Percentiles rank a stretch among this genome's conserved stretches.
Evolutionary conservation across 495 filamentous ascomycete genomes (phyloP).

Genomic region (Talaromyces ruber): DNA sequence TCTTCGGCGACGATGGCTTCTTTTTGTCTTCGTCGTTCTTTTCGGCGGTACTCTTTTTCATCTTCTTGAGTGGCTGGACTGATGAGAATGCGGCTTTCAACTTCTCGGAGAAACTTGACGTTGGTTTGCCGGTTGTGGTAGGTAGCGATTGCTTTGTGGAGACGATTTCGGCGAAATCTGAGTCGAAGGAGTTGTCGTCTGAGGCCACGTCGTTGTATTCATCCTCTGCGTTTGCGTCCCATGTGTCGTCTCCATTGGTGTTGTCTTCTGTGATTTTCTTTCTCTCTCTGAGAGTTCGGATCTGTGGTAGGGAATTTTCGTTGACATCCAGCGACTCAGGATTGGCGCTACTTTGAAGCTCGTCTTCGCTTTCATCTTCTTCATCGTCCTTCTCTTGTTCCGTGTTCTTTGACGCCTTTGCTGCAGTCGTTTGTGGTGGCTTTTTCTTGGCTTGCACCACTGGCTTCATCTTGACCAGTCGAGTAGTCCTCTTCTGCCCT

Average conservation of each 20-base stretch:
- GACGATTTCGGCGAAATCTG: slow-evolving; percentile 22
- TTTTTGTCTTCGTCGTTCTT: slow-evolving; percentile 25
- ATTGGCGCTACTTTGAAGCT: slow-evolving; percentile 9
- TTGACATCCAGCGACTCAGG: not conserved
- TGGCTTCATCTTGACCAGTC: slow-evolving; percentile 49
- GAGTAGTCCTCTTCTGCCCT: slow-evolving; percentile 12
- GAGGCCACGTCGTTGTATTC: slow-evolving; percentile 9
- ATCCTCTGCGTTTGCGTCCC: not conserved
- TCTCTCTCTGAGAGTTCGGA: not conserved
- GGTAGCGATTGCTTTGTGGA: slow-evolving; percentile 4
- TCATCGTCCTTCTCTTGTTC: slow-evolving; percentile 17
- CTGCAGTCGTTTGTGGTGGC: slow-evolving; percentile 9
- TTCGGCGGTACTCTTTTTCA: slow-evolving; percentile 18
- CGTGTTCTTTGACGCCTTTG: slow-evolving; percentile 14
- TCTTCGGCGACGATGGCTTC: slow-evolving; percentile 45
- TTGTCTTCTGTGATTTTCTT: slow-evolving; percentile 16
- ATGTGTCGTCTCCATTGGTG: slow-evolving; percentile 1
- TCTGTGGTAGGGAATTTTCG: not conserved
- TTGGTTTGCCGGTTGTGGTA: slow-evolving; percentile 3
- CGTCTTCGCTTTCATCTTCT: slow-evolving; percentile 22
- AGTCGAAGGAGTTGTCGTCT: slow-evolving; percentile 20
- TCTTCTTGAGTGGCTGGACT: slow-evolving; percentile 21
- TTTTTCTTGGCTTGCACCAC: slow-evolving; percentile 26
- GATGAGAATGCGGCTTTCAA: slow-evolving; percentile 33
- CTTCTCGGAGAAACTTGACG: slow-evolving; percentile 32